Evolutionary conservation across 2,329 filamentous ascomycete species (phyloP), one percentile per base, ranked within the genome.

Genomic region (Botrytis fragariae): DNA sequence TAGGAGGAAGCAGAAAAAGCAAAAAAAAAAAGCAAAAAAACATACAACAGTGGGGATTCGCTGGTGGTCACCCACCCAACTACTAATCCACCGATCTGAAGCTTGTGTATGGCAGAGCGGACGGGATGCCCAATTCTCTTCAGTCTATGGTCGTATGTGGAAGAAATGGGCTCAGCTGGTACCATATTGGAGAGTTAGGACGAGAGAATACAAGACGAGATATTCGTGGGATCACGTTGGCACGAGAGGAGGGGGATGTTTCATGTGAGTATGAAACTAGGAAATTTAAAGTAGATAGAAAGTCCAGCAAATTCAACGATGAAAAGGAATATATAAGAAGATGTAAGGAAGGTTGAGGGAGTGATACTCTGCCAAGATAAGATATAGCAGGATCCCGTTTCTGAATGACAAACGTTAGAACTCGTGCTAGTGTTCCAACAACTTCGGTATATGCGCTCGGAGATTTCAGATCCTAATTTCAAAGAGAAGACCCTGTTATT

Each of bases 161-260:
- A 0, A 25, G 39, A 8, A 4, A 0, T 1, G 0, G 0, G 1
- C 4, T 44, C 9, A 20, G 25, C 9, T 63, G 16, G 10, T 4
- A 9, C 1, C 18, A 62, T 62, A 62, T 62, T 42, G 4, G 6
- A 9, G n/a, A 32, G 5, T 22, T 20, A 0, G 9, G 10, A 45
- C 12, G 6, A 18, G n/a, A 57, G n/a, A 2, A 18, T 18, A 18
- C 3, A 57, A 7, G 14, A 22, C 16, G 1, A 32, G 39, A 12
- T 22, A 32, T 45, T 12, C 9, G n/a, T 2, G 51, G 7, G n/a
- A 57, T 57, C 16, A 57, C 7, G 51, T 32, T 32, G 51, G 22
- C 2, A 25, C 3, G 45, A 29, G n/a, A 57, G 14, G 0, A 10
- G 45, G 45, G 6, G 12, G 18, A 57, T 57, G 14, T 57, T 18